Evolutionary conservation across 2,329 filamentous ascomycete genomes (phyloP).

Genomic region (Didymella pomorum): DNA sequence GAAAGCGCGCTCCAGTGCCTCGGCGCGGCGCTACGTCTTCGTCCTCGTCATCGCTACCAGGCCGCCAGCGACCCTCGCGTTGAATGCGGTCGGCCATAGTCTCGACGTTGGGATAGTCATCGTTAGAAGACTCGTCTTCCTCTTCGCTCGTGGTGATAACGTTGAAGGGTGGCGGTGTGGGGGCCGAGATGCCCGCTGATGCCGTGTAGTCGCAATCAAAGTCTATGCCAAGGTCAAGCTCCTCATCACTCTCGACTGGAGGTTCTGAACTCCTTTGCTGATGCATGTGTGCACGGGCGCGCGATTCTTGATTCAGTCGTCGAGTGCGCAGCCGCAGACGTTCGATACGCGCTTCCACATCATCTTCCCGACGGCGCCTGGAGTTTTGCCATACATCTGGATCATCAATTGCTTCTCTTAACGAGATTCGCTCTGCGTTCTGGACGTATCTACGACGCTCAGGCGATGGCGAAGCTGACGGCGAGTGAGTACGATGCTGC

Average conservation of each 20-base stretch:
- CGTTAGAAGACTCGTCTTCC: conserved; percentile 46
- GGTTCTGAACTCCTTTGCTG: conserved; percentile 15
- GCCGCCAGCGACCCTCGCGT: conserved; percentile 50
- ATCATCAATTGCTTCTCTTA: conserved; percentile 48
- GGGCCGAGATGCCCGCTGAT: conserved; percentile 43
- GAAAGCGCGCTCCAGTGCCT: conserved; percentile 34
- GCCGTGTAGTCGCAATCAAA: conserved; percentile 43
- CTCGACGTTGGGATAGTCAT: conserved; percentile 49
- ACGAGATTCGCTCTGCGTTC: conserved; percentile 42
- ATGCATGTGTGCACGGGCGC: conserved; percentile 6
- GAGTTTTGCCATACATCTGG: conserved; percentile 44
- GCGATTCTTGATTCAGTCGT: conserved; percentile 17
- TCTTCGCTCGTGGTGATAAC: conserved; percentile 50
- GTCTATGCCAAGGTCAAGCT: conserved; percentile 31
- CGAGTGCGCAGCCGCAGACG: conserved; percentile 35
- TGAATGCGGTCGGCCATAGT: conserved; percentile 51
- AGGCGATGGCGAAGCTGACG: conserved; percentile 37
- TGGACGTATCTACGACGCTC: conserved; percentile 31
- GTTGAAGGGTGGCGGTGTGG: conserved; percentile 52
- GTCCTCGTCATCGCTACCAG: conserved; percentile 50
- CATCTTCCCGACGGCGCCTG: conserved; percentile 35
- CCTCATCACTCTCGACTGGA: conserved; percentile 27
- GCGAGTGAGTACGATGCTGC: conserved; percentile 57
- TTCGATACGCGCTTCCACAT: conserved; percentile 39
- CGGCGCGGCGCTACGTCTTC: conserved; percentile 43